Percentiles rank a stretch among this genome's conserved stretches.
Evolutionary conservation across 1,139 yeast species (phyloP).

Genomic region (Casaregolazyma suthepensis): DNA sequence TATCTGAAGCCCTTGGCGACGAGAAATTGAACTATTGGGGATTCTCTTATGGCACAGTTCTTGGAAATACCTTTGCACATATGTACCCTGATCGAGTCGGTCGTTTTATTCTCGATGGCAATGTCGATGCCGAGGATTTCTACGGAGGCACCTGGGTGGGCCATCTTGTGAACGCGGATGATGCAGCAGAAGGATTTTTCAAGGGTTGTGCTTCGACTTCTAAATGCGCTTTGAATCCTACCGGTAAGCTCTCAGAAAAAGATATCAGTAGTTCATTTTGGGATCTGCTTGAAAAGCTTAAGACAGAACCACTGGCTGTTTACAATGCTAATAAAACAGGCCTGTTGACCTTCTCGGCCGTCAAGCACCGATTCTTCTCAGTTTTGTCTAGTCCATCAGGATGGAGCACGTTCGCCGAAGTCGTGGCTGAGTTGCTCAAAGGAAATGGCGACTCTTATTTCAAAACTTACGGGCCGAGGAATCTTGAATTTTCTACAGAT

Average conservation of each 20-base stretch:
- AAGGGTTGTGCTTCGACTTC: conserved; percentile 11
- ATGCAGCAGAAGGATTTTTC: conserved; percentile 10
- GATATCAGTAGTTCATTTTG: conserved; percentile 8
- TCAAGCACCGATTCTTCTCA: conserved; percentile 8
- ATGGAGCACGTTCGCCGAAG: conserved; percentile 13
- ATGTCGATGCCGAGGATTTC: conserved; percentile 16
- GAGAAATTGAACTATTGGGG: conserved; percentile 18
- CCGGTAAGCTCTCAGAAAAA: not conserved
- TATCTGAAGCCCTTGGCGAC: conserved; percentile 16
- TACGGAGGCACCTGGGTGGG: conserved; percentile 15
- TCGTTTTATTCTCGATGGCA: conserved; percentile 18
- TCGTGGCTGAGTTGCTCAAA: conserved; percentile 8
- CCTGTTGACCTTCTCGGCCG: conserved; percentile 10
- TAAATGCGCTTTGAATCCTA: conserved; percentile 13
- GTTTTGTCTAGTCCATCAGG: conserved; percentile 9
- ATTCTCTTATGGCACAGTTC: conserved; percentile 16
- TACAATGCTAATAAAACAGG: conserved; percentile 10
- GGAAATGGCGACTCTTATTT: conserved; percentile 10
- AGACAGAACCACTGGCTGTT: conserved; percentile 10
- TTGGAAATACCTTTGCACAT: conserved; percentile 19
- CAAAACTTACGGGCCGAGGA: not conserved
- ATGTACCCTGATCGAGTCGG: conserved; percentile 16
- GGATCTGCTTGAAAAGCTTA: conserved; percentile 7
- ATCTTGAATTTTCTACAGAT: not conserved
- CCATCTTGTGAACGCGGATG: conserved; percentile 14